Conservation (phyloP, 768 basidiomycete genomes). For the Rhodotorula kratochvilovae region DNA sequence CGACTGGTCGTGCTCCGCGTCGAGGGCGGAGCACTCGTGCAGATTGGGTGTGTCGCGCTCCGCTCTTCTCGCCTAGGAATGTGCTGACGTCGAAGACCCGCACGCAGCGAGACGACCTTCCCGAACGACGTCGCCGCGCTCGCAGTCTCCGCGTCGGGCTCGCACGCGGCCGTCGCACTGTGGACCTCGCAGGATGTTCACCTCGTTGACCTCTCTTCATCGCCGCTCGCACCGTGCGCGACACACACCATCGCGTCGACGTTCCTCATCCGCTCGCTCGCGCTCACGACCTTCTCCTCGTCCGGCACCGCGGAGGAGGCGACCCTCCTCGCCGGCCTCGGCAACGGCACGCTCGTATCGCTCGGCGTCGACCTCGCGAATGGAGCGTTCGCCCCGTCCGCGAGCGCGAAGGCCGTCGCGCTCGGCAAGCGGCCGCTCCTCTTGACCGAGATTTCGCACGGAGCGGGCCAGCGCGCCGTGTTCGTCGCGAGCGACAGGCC, state of each 20-base stretch:
- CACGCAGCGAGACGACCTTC: conserved; percentile 23
- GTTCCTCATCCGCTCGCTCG: conserved; percentile 49
- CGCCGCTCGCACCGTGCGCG: conserved; percentile 5
- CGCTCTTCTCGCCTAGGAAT: no score
- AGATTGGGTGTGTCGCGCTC: conserved; percentile 5
- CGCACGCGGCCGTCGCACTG: conserved; percentile 62
- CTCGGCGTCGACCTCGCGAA: conserved; percentile 51
- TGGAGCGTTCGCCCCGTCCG: conserved; percentile 31
- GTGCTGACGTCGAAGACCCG: neutral
- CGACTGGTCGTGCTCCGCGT: conserved; percentile 56
- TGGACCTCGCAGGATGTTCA: conserved; percentile 68
- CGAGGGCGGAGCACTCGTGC: conserved; percentile 41
- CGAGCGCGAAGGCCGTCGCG: conserved; percentile 57
- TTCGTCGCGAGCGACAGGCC: conserved; percentile 70
- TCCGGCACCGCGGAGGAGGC: conserved; percentile 42
- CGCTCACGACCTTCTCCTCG: conserved; percentile 56
- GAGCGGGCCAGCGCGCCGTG: conserved; percentile 52
- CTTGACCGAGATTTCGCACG: conserved; percentile 54
- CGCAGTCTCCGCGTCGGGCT: conserved; percentile 57
- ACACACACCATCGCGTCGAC: conserved; percentile 50
- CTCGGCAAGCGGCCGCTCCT: conserved; percentile 66
- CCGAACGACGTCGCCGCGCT: conserved; percentile 64
- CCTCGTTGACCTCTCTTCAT: conserved; percentile 53
- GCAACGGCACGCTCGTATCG: conserved; percentile 66
- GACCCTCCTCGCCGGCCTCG: conserved; percentile 64